Conservation (phyloP, 164 flowering plant species). For the Buxus sempervirens region DNA sequence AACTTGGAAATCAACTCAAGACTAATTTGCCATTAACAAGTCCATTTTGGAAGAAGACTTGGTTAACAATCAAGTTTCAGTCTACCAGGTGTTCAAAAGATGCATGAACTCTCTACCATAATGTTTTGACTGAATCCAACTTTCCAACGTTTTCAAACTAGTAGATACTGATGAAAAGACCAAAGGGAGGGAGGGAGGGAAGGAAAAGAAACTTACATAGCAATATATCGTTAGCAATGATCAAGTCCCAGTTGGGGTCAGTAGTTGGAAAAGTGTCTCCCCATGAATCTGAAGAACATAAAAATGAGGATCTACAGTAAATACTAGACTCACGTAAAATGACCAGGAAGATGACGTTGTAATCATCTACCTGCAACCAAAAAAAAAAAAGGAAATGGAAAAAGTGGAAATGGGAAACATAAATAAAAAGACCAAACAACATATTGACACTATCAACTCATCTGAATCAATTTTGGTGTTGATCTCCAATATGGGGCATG, state of each 20-base stretch:
- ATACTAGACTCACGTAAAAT: neutral
- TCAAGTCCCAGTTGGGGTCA: slow-evolving; percentile 74
- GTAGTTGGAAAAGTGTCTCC: slow-evolving; percentile 79
- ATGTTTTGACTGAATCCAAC: neutral
- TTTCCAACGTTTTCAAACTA: neutral
- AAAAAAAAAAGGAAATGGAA: neutral
- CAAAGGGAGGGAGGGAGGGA: too few relatives aligned
- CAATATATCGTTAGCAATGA: slow-evolving; percentile 90
- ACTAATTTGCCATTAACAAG: neutral
- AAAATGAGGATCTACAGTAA: neutral
- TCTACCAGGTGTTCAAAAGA: neutral
- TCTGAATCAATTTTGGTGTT: neutral
- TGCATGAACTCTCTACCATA: too few relatives aligned
- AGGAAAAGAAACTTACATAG: slow-evolving; percentile 62
- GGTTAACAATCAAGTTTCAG: neutral
- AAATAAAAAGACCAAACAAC: neutral
- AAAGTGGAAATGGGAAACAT: too few relatives aligned
- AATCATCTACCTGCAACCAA: neutral
- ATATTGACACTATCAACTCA: neutral
- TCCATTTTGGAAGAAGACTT: neutral
- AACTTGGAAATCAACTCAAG: neutral
- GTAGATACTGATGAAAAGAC: neutral
- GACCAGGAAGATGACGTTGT: neutral
- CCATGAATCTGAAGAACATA: slow-evolving; percentile 75
- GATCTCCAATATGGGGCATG: neutral